A percentile compares a stretch with the other conserved stretches of the same genome.
phyloP scores from a whole-genome alignment of 2,329 filamentous ascomycete species.

The Tolypocladium nubicola region DNA sequence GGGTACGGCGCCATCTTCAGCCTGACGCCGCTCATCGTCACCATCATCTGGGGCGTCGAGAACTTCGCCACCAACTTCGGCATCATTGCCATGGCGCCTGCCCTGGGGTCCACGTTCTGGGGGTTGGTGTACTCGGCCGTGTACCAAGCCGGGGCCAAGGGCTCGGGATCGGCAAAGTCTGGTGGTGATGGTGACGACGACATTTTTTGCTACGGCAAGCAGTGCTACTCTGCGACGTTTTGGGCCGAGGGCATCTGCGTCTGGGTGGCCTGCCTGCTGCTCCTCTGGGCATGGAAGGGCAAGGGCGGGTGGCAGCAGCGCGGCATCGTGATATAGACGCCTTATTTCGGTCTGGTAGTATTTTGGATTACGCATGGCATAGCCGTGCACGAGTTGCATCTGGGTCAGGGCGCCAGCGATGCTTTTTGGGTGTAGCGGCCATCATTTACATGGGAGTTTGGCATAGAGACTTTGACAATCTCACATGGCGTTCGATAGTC shows the following conservation, averaged over 20 bases:
- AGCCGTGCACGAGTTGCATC: not conserved
- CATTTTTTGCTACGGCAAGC: constrained; percentile 66
- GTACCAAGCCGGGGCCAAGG: constrained; percentile 57
- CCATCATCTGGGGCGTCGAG: constrained; percentile 97
- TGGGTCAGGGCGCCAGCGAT: not conserved
- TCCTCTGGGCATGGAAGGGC: constrained; percentile 75
- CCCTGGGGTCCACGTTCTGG: constrained; percentile 81
- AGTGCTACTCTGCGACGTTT: constrained; percentile 73
- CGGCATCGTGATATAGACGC: constrained; percentile 53
- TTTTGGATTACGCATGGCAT: not conserved
- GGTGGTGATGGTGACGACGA: constrained; percentile 28
- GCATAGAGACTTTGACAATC: not conserved
- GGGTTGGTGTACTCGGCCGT: constrained; percentile 76
- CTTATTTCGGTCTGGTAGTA: no score
- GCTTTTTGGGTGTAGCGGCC: not conserved
- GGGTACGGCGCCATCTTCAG: constrained; percentile 91
- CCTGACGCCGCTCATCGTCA: constrained; percentile 82
- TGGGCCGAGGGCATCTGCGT: constrained; percentile 80
- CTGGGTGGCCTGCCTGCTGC: constrained; percentile 62
- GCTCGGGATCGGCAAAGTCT: constrained; percentile 17
- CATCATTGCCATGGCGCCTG: constrained; percentile 85
- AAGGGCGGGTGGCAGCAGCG: constrained; percentile 63
- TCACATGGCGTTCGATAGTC: not conserved
- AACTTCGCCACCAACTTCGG: constrained; percentile 99
- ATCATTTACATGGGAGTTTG: not conserved